Conservation (phyloP, 371 early-diverging fungal genomes). For the Cokeromyces recurvatus region DNA sequence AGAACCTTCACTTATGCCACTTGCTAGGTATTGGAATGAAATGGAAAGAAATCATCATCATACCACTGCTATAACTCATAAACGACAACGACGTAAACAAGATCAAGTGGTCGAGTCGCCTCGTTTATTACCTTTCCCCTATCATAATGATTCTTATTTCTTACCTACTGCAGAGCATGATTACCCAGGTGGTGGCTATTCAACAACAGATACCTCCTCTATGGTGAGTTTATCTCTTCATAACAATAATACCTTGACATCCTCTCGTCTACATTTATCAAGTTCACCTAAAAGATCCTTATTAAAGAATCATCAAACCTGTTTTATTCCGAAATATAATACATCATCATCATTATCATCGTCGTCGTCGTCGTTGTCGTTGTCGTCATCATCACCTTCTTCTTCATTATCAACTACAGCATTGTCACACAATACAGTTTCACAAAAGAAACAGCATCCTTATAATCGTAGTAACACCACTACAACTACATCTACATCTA, state of each 20-base stretch:
- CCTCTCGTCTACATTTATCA: no score
- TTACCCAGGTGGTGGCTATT: slow-evolving; percentile 8
- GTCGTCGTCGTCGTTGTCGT: no score
- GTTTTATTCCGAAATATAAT: slow-evolving; percentile 2
- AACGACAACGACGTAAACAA: background rate
- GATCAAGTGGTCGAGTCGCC: slow-evolving; percentile 20
- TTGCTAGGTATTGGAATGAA: slow-evolving; percentile 14
- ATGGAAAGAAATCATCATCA: background rate
- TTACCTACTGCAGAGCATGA: slow-evolving; percentile 25
- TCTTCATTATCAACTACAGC: background rate
- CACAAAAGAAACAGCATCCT: background rate
- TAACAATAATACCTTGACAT: no score
- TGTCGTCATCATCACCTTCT: background rate
- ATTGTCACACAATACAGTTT: background rate
- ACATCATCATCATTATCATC: slow-evolving; percentile 13
- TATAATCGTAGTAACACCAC: no score
- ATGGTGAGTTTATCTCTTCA: no score
- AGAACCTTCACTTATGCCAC: slow-evolving; percentile 11
- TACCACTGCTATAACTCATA: background rate
- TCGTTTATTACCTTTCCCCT: slow-evolving; percentile 20
- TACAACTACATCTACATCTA: no score
- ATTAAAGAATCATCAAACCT: no score
- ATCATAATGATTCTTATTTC: slow-evolving; percentile 25
- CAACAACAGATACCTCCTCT: slow-evolving; percentile 11
- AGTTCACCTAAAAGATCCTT: no score